Evolutionary conservation across 2,329 filamentous ascomycete species (phyloP).

Genomic region (Knoxdaviesia capensis): DNA sequence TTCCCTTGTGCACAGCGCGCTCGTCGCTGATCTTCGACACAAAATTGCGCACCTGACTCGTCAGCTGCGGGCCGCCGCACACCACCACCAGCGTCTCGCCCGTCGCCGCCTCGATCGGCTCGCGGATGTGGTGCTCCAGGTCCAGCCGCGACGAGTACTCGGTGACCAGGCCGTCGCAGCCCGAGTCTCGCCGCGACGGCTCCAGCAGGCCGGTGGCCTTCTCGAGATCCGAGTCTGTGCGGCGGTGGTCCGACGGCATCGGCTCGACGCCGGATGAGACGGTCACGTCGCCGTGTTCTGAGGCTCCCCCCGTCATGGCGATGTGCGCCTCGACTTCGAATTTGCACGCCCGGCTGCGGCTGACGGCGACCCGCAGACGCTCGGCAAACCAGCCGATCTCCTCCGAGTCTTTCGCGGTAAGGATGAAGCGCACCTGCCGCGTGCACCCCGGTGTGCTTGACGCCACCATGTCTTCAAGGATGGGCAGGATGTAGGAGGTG

Average conservation of each 20-base stretch:
- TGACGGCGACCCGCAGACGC: conserved; percentile 24
- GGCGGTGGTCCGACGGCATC: not conserved
- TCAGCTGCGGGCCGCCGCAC: conserved; percentile 35
- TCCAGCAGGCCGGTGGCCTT: not conserved
- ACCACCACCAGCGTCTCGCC: conserved; percentile 42
- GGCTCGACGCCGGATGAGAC: not conserved
- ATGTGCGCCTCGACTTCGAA: conserved; percentile 30
- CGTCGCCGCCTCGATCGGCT: conserved; percentile 33
- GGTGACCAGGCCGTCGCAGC: conserved; percentile 15
- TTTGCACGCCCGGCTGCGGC: conserved; percentile 17
- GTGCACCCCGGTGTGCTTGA: conserved; percentile 22
- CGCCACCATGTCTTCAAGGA: conserved; percentile 32
- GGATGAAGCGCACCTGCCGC: conserved; percentile 29
- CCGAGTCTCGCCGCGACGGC: not conserved
- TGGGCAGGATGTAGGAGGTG: conserved; percentile 39
- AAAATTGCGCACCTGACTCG: conserved; percentile 30
- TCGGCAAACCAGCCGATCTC: conserved; percentile 35
- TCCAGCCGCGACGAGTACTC: conserved; percentile 27
- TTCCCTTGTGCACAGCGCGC: conserved; percentile 42
- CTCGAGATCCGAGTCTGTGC: conserved; percentile 1
- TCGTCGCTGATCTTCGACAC: conserved; percentile 37
- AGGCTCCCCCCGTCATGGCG: conserved; percentile 23
- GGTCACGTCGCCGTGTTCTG: not conserved
- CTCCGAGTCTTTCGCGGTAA: conserved; percentile 28
- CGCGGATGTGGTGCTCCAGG: conserved; percentile 28